Conservation (phyloP, 1,284 basidiomycete genomes). For the Boletus sp. region DNA sequence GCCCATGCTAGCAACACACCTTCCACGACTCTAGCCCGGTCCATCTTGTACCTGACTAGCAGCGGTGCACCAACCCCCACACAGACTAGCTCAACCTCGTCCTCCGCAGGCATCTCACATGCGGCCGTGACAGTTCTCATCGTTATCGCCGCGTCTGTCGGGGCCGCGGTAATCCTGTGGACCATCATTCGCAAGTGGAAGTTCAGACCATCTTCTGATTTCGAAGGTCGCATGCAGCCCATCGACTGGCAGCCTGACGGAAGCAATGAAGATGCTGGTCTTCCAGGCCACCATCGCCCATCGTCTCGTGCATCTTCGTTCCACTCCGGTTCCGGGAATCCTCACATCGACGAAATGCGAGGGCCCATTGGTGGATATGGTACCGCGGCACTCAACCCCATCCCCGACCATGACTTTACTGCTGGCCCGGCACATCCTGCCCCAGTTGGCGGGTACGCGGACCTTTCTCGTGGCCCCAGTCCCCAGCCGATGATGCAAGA, state of each 20-base stretch:
- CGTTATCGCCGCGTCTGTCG: constrained; percentile 65
- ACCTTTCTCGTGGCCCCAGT: constrained; percentile 63
- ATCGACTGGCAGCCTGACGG: constrained; percentile 76
- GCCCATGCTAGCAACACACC: constrained; percentile 5
- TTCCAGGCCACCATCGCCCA: constrained; percentile 49
- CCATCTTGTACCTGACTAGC: constrained; percentile 18
- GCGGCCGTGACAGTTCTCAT: constrained; percentile 69
- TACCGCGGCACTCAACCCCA: constrained; percentile 34
- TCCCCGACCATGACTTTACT: constrained; percentile 81
- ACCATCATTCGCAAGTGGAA: constrained; percentile 92
- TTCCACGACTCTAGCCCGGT: constrained; percentile 12
- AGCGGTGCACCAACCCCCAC: constrained; percentile 22
- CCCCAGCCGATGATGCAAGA: constrained; percentile 64
- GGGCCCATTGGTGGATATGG: constrained; percentile 28
- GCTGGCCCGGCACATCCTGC: constrained; percentile 55
- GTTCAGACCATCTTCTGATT: constrained; percentile 73
- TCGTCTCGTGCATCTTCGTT: constrained; percentile 64
- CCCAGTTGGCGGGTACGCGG: constrained; percentile 73
- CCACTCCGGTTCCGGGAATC: constrained; percentile 56
- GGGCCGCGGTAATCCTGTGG: constrained; percentile 69
- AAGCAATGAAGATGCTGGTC: constrained; percentile 42
- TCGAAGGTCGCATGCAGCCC: constrained; percentile 79
- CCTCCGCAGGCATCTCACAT: constrained; percentile 43
- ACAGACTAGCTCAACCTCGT: constrained; percentile 22
- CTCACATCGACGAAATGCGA: constrained; percentile 38